These are phyloP conservation scores for Copromyces sp. DNA, from an alignment of 495 filamentous ascomycete species.

Conservation along the genomic window DNA sequence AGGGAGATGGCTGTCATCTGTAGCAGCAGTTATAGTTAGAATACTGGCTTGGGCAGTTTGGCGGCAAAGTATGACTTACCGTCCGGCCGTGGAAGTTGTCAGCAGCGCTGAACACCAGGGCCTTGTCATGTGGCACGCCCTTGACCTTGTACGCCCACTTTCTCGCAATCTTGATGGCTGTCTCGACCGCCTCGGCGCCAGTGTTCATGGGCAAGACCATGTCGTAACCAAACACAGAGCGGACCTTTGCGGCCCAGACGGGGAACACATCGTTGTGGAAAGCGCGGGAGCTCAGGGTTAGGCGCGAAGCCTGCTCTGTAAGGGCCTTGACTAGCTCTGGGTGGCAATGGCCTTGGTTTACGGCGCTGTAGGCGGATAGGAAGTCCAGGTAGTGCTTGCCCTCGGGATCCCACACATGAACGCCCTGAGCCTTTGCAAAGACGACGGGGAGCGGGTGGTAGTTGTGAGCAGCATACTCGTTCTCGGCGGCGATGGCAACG, in stretches of 20 bases:
- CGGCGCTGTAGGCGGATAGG: conserved; percentile 92
- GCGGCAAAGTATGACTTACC: conserved; percentile 37
- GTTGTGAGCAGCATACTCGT: conserved; percentile 89
- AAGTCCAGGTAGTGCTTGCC: conserved; percentile 96
- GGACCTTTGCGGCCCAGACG: conserved; percentile 87
- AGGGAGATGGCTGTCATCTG: conserved; percentile 92
- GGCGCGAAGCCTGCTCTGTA: conserved; percentile 75
- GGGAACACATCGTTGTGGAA: conserved; percentile 99
- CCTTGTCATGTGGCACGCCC: conserved; percentile 74
- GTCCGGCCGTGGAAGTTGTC: conserved; percentile 98
- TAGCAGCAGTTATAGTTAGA: background rate
- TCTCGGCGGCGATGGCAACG: conserved; percentile 68
- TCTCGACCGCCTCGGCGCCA: conserved; percentile 97
- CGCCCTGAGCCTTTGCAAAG: conserved; percentile 72
- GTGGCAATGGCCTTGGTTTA: conserved; percentile 99
- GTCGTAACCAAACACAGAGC: conserved; percentile 79
- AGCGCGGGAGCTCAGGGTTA: conserved; percentile 89
- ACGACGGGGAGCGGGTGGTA: conserved; percentile 96
- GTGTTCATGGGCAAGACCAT: conserved; percentile 99
- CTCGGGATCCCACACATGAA: conserved; percentile 93
- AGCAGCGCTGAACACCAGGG: conserved; percentile 69
- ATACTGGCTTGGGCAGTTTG: background rate
- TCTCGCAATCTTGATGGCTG: conserved; percentile 89
- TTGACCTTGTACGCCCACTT: conserved; percentile 99
- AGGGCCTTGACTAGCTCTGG: conserved; percentile 87